Percentiles rank a stretch among this genome's conserved stretches.
phyloP scores from a whole-genome alignment of 805 yeast genomes.

The Teunomyces lycoperdinae region DNA sequence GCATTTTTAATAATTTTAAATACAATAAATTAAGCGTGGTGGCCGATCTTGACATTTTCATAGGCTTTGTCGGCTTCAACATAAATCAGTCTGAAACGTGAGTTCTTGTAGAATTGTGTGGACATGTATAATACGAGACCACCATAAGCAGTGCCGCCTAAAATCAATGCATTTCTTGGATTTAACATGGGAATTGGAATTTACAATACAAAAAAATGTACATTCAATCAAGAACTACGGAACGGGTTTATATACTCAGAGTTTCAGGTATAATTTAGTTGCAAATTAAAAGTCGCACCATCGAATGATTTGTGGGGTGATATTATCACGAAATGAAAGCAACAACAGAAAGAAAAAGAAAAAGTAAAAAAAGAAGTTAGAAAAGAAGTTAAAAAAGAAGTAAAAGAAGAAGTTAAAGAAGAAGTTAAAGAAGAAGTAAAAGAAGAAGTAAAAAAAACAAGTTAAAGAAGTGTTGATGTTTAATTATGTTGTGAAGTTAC shows the following conservation, averaged over 20 bases:
- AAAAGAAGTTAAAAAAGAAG: too few relatives aligned
- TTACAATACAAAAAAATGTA: too few relatives aligned
- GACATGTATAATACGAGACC: constrained; percentile 33
- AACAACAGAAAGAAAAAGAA: background rate
- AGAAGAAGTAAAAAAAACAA: background rate
- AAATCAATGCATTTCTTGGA: constrained; percentile 22
- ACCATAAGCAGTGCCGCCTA: constrained; percentile 33
- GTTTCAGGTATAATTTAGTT: background rate
- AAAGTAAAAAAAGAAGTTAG: background rate
- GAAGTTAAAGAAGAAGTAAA: background rate
- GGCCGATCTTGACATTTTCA: constrained; percentile 24
- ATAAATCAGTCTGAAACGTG: constrained; percentile 28
- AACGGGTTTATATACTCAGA: background rate
- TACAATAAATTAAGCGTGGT: constrained; percentile 12
- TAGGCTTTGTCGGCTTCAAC: constrained; percentile 27
- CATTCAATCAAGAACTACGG: too few relatives aligned
- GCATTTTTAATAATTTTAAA: background rate
- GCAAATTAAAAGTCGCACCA: background rate
- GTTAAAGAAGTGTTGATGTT: too few relatives aligned
- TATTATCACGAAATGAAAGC: background rate
- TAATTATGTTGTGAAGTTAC: background rate
- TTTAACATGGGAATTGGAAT: constrained; percentile 1
- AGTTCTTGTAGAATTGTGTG: constrained; percentile 27
- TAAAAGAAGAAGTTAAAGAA: background rate
- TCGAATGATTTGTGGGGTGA: constrained; percentile 3